Evolutionary conservation across 2,329 filamentous ascomycete species (phyloP).

Genomic region (Clathrospora elynae): DNA sequence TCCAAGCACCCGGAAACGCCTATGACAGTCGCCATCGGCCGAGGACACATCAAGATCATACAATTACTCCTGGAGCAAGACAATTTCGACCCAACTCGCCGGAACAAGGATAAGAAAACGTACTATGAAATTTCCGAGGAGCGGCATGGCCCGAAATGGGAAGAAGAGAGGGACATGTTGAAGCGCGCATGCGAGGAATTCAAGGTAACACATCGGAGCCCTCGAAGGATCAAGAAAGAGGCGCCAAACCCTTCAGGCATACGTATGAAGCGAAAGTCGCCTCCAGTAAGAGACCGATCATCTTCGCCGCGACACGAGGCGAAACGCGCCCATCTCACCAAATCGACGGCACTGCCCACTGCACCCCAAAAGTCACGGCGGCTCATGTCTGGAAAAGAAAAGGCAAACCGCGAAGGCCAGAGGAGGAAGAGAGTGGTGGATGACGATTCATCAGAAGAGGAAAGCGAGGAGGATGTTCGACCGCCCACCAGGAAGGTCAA

Average conservation of each 20-base stretch:
- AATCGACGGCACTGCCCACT: slow-evolving; percentile 22
- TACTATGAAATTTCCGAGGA: slow-evolving; percentile 88
- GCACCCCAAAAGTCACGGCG: slow-evolving; percentile 43
- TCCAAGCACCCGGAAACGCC: slow-evolving; percentile 89
- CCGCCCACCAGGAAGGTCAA: slow-evolving; percentile 43
- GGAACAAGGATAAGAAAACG: slow-evolving; percentile 72
- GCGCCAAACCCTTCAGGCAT: slow-evolving; percentile 31
- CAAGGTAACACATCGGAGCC: slow-evolving; percentile 39
- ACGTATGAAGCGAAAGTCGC: slow-evolving; percentile 41
- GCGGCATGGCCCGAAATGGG: slow-evolving; percentile 84
- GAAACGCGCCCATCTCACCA: slow-evolving; percentile 34
- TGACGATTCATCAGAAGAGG: slow-evolving; percentile 44
- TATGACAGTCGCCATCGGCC: slow-evolving; percentile 91
- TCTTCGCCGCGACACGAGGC: slow-evolving; percentile 39
- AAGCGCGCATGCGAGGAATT: slow-evolving; percentile 74
- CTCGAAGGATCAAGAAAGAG: slow-evolving; percentile 43
- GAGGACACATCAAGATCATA: slow-evolving; percentile 83
- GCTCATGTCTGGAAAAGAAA: slow-evolving; percentile 45
- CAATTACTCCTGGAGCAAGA: slow-evolving; percentile 76
- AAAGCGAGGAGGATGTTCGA: slow-evolving; percentile 47
- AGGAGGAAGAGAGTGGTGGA: slow-evolving; percentile 41
- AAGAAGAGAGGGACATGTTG: slow-evolving; percentile 81
- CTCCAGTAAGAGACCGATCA: slow-evolving; percentile 43
- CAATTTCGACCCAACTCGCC: slow-evolving; percentile 80
- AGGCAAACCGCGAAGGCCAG: slow-evolving; percentile 42